Percentiles rank a stretch among this genome's conserved stretches.
These are phyloP conservation scores for Asterochloris erici DNA, from an alignment of 139 green algal species.

Conservation along the genomic window DNA sequence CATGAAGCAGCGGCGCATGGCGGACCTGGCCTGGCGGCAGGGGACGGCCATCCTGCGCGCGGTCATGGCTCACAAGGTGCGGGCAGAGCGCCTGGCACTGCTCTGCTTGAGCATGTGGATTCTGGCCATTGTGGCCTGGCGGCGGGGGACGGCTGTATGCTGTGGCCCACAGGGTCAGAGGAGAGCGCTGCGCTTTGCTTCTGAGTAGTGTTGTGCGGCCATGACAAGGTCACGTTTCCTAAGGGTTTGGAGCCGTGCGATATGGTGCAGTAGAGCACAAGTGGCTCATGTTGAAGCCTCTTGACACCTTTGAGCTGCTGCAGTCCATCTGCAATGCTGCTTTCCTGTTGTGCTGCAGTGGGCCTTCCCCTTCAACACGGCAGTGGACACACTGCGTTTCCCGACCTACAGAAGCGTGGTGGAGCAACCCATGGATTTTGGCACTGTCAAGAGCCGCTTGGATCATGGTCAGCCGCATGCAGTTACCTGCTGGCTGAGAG, in stretches of 20 bases:
- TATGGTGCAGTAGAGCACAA: too few relatives aligned
- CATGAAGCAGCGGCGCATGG: not conserved
- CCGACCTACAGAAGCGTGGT: slow-evolving; percentile 71
- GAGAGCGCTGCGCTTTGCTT: too few relatives aligned
- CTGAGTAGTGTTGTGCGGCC: too few relatives aligned
- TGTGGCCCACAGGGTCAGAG: too few relatives aligned
- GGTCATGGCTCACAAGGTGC: slow-evolving; percentile 29
- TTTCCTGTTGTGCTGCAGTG: slow-evolving; percentile 43
- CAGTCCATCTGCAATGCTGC: not conserved
- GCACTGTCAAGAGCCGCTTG: slow-evolving; percentile 52
- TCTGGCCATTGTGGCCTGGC: too few relatives aligned
- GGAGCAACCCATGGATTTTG: slow-evolving; percentile 72
- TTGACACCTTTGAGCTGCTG: too few relatives aligned
- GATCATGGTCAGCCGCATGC: not conserved
- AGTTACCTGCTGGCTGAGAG: not conserved
- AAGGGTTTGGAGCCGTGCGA: too few relatives aligned
- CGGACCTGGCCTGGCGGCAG: slow-evolving; percentile 9
- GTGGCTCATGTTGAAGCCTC: too few relatives aligned
- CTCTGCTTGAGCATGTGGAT: too few relatives aligned
- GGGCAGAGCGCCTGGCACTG: not conserved
- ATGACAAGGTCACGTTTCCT: too few relatives aligned
- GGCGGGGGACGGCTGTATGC: too few relatives aligned
- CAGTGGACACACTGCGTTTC: slow-evolving; percentile 73
- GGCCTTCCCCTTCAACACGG: slow-evolving; percentile 78
- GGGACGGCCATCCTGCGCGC: slow-evolving; percentile 22